Percentiles rank a stretch among this genome's conserved stretches.
Evolutionary conservation across 257 asterid genomes (phyloP).

Genomic region (Gardenia jasminoides): DNA sequence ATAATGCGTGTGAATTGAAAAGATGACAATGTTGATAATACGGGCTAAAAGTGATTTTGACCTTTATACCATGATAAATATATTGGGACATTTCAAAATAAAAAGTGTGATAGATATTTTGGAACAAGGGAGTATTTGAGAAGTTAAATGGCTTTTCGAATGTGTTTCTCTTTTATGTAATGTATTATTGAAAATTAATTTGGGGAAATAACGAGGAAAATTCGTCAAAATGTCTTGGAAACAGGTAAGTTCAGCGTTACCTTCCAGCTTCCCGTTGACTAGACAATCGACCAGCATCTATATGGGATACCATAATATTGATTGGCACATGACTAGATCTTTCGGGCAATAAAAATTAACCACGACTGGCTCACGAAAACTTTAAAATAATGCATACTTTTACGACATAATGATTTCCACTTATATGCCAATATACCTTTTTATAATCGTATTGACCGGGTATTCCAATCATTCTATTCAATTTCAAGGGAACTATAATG

Average conservation of each 20-base stretch:
- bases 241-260: background rate
- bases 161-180: too few species aligned
- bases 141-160: too few species aligned
- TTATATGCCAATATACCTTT: background rate
- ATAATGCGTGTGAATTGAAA: too few species aligned
- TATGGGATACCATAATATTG: background rate
- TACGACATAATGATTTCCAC: background rate
- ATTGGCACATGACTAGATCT: background rate
- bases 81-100: too few species aligned
- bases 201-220: background rate
- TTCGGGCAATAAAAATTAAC: slow-evolving; percentile 13
- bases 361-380: background rate
- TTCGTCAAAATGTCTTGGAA: background rate
- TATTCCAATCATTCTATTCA: slow-evolving; percentile 5
- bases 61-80: too few species aligned
- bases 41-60: too few species aligned
- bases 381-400: background rate
- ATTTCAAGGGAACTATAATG: background rate
- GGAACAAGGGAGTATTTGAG: too few species aligned
- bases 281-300: background rate
- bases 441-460: background rate
- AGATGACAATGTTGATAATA: too few species aligned
- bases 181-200: background rate
- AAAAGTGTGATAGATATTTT: too few species aligned
- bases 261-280: background rate